phyloP scores from a whole-genome alignment of 768 basidiomycete genomes.

The Boletus vermiculosoides region DNA sequence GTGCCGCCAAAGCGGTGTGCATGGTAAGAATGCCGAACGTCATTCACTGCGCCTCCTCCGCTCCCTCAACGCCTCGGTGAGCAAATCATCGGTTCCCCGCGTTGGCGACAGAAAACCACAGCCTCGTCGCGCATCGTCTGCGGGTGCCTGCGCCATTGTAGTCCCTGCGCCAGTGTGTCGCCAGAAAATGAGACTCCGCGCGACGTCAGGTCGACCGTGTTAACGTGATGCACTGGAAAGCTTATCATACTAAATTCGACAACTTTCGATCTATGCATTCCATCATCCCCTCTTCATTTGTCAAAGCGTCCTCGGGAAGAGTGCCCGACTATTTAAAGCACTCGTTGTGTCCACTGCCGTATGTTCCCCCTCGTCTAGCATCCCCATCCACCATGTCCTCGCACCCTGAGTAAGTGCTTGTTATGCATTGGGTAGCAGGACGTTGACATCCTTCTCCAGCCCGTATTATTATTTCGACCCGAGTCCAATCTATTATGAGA shows the following conservation, averaged over 20 bases:
- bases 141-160: conserved; percentile 11
- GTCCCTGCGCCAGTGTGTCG: background rate
- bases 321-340: conserved; percentile 25
- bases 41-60: conserved; percentile 18
- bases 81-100: conserved; percentile 5
- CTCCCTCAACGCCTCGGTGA: background rate
- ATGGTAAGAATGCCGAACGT: conserved; percentile 16
- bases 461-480: background rate
- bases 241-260: conserved; percentile 18
- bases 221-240: conserved; percentile 32
- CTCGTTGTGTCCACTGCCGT: conserved; percentile 1
- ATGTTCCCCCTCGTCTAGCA: conserved; percentile 5
- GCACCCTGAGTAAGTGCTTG: conserved; percentile 15
- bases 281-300: conserved; percentile 17
- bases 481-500: conserved; percentile 3
- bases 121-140: conserved; percentile 13
- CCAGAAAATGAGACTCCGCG: conserved; percentile 13
- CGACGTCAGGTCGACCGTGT: background rate
- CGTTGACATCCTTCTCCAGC: conserved; percentile 9
- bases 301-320: conserved; percentile 19
- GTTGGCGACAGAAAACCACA: conserved; percentile 23
- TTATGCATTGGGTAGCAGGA: background rate
- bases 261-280: conserved; percentile 17
- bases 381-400: conserved; percentile 22
- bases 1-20: conserved; percentile 26